Evolutionary conservation across 305 asterid genomes (phyloP).

Genomic region (Andrographis paniculata): DNA sequence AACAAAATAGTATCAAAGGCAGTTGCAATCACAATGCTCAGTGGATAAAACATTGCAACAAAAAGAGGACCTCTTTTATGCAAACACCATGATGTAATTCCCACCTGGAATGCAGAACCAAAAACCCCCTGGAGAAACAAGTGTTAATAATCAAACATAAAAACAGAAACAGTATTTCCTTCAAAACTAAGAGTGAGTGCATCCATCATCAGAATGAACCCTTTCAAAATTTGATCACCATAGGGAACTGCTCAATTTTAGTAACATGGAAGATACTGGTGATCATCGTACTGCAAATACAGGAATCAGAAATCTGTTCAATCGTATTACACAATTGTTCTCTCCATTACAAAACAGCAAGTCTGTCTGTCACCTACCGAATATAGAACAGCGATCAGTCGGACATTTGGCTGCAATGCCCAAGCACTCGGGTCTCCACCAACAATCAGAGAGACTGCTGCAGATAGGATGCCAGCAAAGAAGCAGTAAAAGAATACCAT

Average conservation of each 20-base stretch:
- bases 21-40: constrained; percentile 63
- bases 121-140: constrained; percentile 45
- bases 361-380: constrained; percentile 38
- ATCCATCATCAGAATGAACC: background rate
- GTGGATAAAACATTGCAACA: constrained; percentile 79
- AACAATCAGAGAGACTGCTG: constrained; percentile 41
- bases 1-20: constrained; percentile 41
- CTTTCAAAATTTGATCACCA: background rate
- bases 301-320: background rate
- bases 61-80: constrained; percentile 75
- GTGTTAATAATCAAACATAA: constrained; percentile 6
- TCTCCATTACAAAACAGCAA: background rate
- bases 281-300: no score
- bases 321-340: no score
- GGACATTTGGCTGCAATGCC: constrained; percentile 55
- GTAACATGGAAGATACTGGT: no score
- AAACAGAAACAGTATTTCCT: no score
- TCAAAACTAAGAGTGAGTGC: background rate
- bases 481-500: constrained; percentile 83
- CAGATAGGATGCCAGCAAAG: constrained; percentile 69
- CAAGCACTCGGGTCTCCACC: constrained; percentile 56
- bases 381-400: constrained; percentile 63
- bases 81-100: constrained; percentile 61
- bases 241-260: background rate
- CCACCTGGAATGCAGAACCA: constrained; percentile 80